Conservation (phyloP, 345 rosid genomes). For the Eucalyptus cloeziana region DNA sequence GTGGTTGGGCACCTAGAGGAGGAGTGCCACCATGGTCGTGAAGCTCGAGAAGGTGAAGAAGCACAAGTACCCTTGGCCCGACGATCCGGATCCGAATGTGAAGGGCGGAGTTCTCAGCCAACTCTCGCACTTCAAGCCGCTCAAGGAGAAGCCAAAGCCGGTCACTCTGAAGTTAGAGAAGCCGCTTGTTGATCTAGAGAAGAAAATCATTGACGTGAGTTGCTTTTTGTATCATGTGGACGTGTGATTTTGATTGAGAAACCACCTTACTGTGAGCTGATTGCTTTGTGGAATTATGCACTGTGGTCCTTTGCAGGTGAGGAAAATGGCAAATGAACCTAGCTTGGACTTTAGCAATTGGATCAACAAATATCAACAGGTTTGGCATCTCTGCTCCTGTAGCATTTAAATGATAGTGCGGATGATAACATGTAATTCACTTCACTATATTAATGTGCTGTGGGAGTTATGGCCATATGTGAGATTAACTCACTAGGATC, state of each 20-base stretch:
- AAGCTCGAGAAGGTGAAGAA: constrained; percentile 74
- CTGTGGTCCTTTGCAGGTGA: constrained; percentile 30
- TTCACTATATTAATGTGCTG: not conserved
- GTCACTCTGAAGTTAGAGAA: constrained; percentile 80
- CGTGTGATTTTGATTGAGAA: not conserved
- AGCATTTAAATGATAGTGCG: not conserved
- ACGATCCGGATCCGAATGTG: constrained; percentile 78
- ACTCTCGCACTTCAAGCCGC: constrained; percentile 72
- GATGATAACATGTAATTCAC: not conserved
- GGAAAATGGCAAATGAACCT: constrained; percentile 85
- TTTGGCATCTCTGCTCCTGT: not conserved
- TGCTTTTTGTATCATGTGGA: not conserved
- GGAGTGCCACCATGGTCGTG: constrained; percentile 18
- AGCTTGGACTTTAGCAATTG: constrained; percentile 85
- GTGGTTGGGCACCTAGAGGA: constrained; percentile 11
- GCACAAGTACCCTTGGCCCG: constrained; percentile 86
- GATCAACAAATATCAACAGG: constrained; percentile 82
- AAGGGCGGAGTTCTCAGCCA: constrained; percentile 77
- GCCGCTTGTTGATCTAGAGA: constrained; percentile 69
- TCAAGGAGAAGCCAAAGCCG: constrained; percentile 61
- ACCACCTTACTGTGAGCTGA: not conserved
- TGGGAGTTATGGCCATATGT: not conserved
- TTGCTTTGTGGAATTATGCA: not conserved
- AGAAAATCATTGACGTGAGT: constrained; percentile 48
- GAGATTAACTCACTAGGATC: not conserved